Conservation (phyloP, 2,329 filamentous ascomycete genomes). For the Sporothrix dimorphospora region DNA sequence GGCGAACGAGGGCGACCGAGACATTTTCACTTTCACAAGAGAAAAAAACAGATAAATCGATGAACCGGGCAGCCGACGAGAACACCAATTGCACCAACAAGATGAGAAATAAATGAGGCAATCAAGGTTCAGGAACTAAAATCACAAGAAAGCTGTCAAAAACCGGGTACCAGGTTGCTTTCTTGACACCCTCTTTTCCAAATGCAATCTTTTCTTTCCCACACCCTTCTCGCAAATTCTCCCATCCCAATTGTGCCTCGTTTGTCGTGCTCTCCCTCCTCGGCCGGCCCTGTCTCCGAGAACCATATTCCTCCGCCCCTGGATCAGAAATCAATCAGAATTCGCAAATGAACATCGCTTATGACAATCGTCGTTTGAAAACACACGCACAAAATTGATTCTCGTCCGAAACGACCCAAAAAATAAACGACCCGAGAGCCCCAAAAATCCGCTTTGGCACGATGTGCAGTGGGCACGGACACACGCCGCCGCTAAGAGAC, state of each 20-base stretch:
- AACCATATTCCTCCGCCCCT: background rate
- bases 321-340: background rate
- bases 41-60: background rate
- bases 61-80: background rate
- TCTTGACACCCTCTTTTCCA: background rate
- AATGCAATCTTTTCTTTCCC: background rate
- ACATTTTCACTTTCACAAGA: background rate
- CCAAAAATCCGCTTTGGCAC: background rate
- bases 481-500: background rate
- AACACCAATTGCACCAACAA: background rate
- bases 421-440: background rate
- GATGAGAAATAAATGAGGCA: background rate
- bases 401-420: background rate
- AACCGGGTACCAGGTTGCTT: background rate
- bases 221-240: no score
- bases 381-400: background rate
- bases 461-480: conserved; percentile 8
- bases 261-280: background rate
- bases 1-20: background rate
- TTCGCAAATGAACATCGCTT: background rate
- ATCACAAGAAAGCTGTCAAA: background rate
- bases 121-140: background rate
- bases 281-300: background rate
- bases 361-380: no score
- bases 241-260: no score